Evolutionary conservation across 768 basidiomycete species (phyloP), one percentile per base, ranked within the genome.

Genomic region (Russula sp.): DNA sequence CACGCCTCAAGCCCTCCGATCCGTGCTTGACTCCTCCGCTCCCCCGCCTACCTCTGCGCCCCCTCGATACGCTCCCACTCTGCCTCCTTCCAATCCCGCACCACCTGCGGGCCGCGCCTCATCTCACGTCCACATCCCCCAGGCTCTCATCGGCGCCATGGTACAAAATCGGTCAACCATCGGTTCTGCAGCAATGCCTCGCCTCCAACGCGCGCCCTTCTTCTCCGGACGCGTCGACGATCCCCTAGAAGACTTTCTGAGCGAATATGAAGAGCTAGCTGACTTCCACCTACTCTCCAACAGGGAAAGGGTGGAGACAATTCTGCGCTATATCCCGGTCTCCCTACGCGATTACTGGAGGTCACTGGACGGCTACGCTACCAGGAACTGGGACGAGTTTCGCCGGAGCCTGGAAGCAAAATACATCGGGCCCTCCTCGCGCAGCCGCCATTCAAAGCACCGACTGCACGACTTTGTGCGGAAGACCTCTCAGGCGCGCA

Each of bases 341-440:
- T 27, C 22, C 2, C 22, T 7, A 1, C 4, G 27, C 0, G 27
- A 51, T 6, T 8, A 40, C 0, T 50, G 37, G 35, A 39, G 9
- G 27, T 50, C 27, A 40, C 27, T 58, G 57, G 57, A 4, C 1
- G 4, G 22, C 22, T 27, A 27, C 22, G 22, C 22, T 27, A 2
- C 22, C 2, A 27, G 22, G 22, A 27, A 27, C 22, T 27, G 22
- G 22, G 22, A 27, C 22, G 6, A 31, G 1, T 27, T 58, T 6
- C 11, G 27, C 1, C 11, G 0, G 0, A 3, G 11, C 1, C 35
- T 57, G 0, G 13, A 35, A 8, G 2, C 18, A 0, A 5, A 27
- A 2, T 57, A 57, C 4, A 3, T 6, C 0, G 5, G 4, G 1
- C 1, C 47, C 1, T 1, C 35, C 14, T 0, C 10, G 0, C 11